Evolutionary conservation across 345 rosid species (phyloP).

Genomic region (Syzygium jambos): DNA sequence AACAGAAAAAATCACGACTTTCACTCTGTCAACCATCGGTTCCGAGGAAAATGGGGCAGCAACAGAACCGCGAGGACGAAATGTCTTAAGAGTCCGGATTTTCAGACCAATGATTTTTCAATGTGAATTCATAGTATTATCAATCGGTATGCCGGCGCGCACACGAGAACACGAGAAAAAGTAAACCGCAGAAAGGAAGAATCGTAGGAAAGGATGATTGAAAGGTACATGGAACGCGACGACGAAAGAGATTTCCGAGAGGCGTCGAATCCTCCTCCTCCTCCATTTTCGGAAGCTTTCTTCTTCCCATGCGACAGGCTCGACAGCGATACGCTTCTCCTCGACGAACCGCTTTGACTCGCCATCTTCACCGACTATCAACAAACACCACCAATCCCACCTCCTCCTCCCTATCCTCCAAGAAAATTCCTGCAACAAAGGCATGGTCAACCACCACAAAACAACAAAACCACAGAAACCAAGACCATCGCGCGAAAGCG

Average conservation of each 20-base stretch:
- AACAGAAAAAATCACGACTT: background rate
- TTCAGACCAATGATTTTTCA: background rate
- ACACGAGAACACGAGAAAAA: background rate
- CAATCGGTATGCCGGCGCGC: background rate
- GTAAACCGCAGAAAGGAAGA: background rate
- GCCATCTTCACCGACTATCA: slow-evolving; percentile 39
- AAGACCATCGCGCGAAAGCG: background rate
- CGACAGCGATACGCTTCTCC: slow-evolving; percentile 48
- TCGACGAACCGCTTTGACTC: slow-evolving; percentile 62
- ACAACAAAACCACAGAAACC: background rate
- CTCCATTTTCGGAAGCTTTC: slow-evolving; percentile 44
- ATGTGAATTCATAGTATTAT: background rate
- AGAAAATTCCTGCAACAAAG: background rate
- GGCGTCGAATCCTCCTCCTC: slow-evolving; percentile 41
- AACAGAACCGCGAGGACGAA: background rate
- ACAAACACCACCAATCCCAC: slow-evolving; percentile 1
- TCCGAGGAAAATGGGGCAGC: background rate
- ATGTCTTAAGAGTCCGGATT: background rate
- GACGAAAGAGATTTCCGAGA: slow-evolving; percentile 50
- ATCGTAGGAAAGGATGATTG: background rate
- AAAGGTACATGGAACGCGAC: slow-evolving; percentile 52
- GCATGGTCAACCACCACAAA: background rate
- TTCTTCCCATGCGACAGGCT: slow-evolving; percentile 45
- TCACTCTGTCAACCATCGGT: background rate
- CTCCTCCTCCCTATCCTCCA: background rate